Conservation (phyloP, 768 basidiomycete species). For the Gautieria morchelliformis region DNA sequence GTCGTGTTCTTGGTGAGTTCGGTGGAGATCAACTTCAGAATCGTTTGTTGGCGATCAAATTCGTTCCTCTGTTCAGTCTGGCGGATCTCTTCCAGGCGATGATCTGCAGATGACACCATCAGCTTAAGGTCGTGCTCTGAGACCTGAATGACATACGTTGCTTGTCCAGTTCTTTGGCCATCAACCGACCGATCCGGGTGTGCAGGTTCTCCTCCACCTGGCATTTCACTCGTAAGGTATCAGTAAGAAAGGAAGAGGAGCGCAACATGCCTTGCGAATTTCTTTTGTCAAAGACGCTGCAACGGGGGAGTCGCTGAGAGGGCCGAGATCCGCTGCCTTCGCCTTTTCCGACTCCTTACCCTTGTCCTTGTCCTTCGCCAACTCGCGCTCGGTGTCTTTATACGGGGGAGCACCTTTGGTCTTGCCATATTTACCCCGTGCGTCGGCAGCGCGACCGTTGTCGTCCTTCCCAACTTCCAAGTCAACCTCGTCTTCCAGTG, state of each 20-base stretch:
- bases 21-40: slow-evolving; percentile 78
- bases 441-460: slow-evolving; percentile 34
- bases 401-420: slow-evolving; percentile 23
- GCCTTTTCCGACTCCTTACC: slow-evolving; percentile 21
- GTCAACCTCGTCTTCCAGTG: slow-evolving; percentile 68
- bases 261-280: slow-evolving; percentile 35
- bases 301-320: slow-evolving; percentile 43
- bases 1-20: slow-evolving; percentile 84
- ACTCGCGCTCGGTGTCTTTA: slow-evolving; percentile 24
- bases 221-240: neutral
- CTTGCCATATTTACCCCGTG: slow-evolving; percentile 38
- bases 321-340: slow-evolving; percentile 16
- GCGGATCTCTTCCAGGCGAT: slow-evolving; percentile 76
- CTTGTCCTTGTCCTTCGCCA: slow-evolving; percentile 33
- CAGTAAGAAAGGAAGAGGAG: neutral
- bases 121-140: slow-evolving; percentile 7
- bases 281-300: slow-evolving; percentile 59
- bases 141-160: slow-evolving; percentile 51
- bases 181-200: slow-evolving; percentile 64
- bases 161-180: slow-evolving; percentile 83
- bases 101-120: slow-evolving; percentile 37
- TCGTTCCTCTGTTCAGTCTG: slow-evolving; percentile 71
- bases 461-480: slow-evolving; percentile 56
- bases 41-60: slow-evolving; percentile 79
- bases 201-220: slow-evolving; percentile 78